These are phyloP conservation scores for Colletotrichum coccodes DNA, from an alignment of 2,329 filamentous ascomycete species.

Conservation along the genomic window DNA sequence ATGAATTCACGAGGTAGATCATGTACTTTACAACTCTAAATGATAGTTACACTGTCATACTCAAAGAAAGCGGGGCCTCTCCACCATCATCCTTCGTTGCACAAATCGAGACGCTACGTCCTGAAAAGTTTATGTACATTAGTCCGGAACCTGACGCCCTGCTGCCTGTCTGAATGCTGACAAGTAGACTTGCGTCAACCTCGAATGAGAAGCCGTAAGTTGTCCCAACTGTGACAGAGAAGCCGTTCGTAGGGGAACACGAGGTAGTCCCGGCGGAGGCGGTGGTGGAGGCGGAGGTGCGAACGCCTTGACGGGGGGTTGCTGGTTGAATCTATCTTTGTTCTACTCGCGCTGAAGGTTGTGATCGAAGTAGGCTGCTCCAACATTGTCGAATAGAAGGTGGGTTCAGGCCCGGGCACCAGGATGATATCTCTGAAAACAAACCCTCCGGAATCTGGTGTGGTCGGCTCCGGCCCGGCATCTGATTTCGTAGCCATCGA, in stretches of 20 bases:
- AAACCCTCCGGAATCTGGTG: too few relatives aligned
- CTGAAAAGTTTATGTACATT: background rate
- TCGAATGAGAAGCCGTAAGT: conserved; percentile 6
- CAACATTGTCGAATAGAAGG: too few relatives aligned
- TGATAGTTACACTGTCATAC: background rate
- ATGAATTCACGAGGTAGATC: too few relatives aligned
- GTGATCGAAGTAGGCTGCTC: too few relatives aligned
- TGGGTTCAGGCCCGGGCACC: too few relatives aligned
- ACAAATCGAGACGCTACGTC: background rate
- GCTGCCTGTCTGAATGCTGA: conserved; percentile 3
- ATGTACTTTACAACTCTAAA: too few relatives aligned
- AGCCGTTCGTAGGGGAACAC: background rate
- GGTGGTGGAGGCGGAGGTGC: background rate
- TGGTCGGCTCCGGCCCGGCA: too few relatives aligned
- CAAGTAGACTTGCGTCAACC: background rate
- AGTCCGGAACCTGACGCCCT: background rate
- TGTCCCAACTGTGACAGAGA: background rate
- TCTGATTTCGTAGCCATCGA: too few relatives aligned
- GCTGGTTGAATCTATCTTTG: too few relatives aligned
- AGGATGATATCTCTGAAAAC: too few relatives aligned
- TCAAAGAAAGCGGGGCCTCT: background rate
- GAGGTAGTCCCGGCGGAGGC: background rate
- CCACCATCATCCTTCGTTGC: background rate
- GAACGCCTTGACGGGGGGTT: background rate
- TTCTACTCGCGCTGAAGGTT: too few relatives aligned